Conservation (phyloP, 2,329 filamentous ascomycete species). For the Paraphaeosphaeria minitans region DNA sequence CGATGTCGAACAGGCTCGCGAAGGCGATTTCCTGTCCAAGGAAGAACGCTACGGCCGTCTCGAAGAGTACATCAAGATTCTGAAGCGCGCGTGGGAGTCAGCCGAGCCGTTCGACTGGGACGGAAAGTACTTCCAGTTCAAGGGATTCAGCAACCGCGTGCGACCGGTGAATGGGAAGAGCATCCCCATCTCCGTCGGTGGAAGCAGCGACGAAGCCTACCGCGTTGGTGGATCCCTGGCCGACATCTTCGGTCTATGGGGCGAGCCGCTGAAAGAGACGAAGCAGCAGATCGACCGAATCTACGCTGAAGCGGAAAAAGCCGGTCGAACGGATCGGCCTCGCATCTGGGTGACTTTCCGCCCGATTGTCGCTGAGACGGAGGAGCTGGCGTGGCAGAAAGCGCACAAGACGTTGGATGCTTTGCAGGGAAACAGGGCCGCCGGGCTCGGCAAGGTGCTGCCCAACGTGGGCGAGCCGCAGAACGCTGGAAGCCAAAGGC, state of each 20-base stretch:
- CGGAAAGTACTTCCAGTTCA: constrained; percentile 64
- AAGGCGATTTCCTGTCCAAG: constrained; percentile 65
- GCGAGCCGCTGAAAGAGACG: constrained; percentile 67
- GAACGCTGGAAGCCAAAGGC: constrained; percentile 18
- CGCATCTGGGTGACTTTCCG: constrained; percentile 69
- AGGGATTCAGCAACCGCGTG: constrained; percentile 61
- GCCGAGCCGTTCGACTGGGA: constrained; percentile 66
- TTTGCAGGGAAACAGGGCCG: constrained; percentile 51
- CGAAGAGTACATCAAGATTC: constrained; percentile 67
- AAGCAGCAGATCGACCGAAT: constrained; percentile 67
- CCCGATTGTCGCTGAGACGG: constrained; percentile 65
- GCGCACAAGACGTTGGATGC: constrained; percentile 61
- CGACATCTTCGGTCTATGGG: constrained; percentile 69
- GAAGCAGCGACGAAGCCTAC: constrained; percentile 64
- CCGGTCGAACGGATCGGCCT: constrained; percentile 60
- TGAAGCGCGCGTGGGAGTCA: constrained; percentile 63
- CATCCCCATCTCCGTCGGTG: constrained; percentile 65
- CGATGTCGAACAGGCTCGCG: constrained; percentile 63
- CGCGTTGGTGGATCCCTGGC: constrained; percentile 63
- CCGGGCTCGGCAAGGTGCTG: constrained; percentile 11
- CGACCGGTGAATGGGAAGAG: constrained; percentile 56
- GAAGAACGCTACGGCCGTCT: constrained; percentile 62
- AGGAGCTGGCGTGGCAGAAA: constrained; percentile 67
- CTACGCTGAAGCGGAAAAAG: constrained; percentile 63
- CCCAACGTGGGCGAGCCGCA: constrained; percentile 14